These are phyloP conservation scores for Globisporangium heterothallicum DNA, from an alignment of 352 stramenopile species.

Conservation along the genomic window DNA sequence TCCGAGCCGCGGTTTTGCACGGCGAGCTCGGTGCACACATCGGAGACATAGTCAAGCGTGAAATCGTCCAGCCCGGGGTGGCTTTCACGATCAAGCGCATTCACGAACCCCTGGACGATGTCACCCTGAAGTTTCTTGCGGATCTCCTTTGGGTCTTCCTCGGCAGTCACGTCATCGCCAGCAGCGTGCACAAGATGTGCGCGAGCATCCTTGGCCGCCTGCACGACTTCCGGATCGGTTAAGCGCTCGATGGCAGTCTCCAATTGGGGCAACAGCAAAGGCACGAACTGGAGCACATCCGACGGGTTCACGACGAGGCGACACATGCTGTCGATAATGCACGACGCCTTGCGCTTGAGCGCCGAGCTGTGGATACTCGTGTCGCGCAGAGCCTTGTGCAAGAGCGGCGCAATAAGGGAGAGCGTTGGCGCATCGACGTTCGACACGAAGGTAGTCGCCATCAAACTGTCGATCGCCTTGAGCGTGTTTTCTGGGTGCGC, in stretches of 20 bases:
- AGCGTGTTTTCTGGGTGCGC: conserved; percentile 88
- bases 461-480: conserved; percentile 87
- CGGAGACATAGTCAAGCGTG: conserved; percentile 50
- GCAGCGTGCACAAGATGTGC: conserved; percentile 53
- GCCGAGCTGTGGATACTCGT: conserved; percentile 89
- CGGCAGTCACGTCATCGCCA: conserved; percentile 39
- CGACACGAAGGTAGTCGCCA: conserved; percentile 90
- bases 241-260: conserved; percentile 90
- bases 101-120: conserved; percentile 38
- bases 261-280: conserved; percentile 89
- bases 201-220: conserved; percentile 49
- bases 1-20: conserved; percentile 50
- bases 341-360: conserved; percentile 87
- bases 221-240: conserved; percentile 89
- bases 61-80: conserved; percentile 48
- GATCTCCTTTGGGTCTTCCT: conserved; percentile 54
- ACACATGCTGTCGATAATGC: conserved; percentile 94
- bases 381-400: conserved; percentile 89
- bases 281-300: conserved; percentile 89
- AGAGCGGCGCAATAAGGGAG: conserved; percentile 86
- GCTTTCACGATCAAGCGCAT: conserved; percentile 36
- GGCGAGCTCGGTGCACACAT: conserved; percentile 56
- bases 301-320: conserved; percentile 81
- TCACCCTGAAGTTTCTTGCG: conserved; percentile 42
- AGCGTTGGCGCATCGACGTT: conserved; percentile 89